Conservation (phyloP, 1,139 yeast species). For the Debaryomyces nepalensis region DNA sequence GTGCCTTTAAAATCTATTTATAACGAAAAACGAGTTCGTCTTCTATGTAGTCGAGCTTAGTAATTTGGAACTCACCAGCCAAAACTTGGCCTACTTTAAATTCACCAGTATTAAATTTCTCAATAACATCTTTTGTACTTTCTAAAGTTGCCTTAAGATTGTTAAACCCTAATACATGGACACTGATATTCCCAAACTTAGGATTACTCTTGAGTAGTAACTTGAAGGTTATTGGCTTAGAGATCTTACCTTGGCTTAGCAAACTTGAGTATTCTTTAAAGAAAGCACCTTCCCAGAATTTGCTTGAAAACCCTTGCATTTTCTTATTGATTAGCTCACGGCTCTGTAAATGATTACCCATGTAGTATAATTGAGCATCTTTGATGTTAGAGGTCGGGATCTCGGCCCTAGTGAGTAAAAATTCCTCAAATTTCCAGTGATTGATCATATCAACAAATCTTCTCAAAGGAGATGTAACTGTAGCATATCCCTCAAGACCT, state of each 20-base stretch:
- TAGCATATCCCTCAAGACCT: constrained; percentile 67
- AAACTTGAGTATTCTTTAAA: constrained; percentile 33
- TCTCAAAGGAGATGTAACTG: constrained; percentile 89
- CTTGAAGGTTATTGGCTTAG: constrained; percentile 28
- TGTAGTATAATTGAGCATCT: constrained; percentile 21
- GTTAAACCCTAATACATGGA: constrained; percentile 34
- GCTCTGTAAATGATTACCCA: constrained; percentile 37
- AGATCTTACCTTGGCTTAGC: constrained; percentile 21
- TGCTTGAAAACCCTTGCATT: constrained; percentile 30
- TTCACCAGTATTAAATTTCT: constrained; percentile 25
- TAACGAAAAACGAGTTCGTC: constrained; percentile 30
- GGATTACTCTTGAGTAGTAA: constrained; percentile 35
- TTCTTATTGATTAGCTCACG: constrained; percentile 34
- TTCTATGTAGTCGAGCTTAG: constrained; percentile 39
- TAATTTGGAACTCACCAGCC: constrained; percentile 25
- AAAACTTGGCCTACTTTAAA: constrained; percentile 31
- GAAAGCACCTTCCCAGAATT: constrained; percentile 48
- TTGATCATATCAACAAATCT: constrained; percentile 81
- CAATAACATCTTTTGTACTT: constrained; percentile 25
- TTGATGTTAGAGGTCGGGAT: constrained; percentile 12
- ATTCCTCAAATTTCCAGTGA: constrained; percentile 59
- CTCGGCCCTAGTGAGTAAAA: constrained; percentile 20
- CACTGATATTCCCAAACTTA: constrained; percentile 31
- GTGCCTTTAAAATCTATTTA: constrained; percentile 4
- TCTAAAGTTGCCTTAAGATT: constrained; percentile 31